phyloP scores from a whole-genome alignment of 2,329 filamentous ascomycete genomes.

The Apiospora phragmitis region DNA sequence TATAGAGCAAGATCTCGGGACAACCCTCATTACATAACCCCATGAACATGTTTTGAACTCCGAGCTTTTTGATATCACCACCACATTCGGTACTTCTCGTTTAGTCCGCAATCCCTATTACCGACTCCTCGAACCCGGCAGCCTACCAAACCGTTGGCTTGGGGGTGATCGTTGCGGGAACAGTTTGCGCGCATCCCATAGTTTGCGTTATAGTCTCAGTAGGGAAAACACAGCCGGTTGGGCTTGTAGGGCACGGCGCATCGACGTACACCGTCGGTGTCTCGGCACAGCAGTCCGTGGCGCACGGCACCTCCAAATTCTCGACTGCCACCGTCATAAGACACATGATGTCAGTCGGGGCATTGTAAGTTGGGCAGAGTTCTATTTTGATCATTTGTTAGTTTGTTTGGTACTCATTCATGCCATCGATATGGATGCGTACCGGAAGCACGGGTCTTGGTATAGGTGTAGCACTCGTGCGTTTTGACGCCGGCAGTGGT shows the following conservation, averaged over 20 bases:
- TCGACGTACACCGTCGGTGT: constrained; percentile 31
- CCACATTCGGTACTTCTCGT: background rate
- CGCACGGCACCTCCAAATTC: constrained; percentile 36
- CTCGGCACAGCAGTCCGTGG: constrained; percentile 38
- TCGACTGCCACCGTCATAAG: constrained; percentile 32
- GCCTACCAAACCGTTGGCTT: constrained; percentile 17
- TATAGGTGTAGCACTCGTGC: constrained; percentile 3
- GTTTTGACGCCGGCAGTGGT: background rate
- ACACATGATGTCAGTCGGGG: constrained; percentile 25
- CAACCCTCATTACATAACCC: constrained; percentile 3
- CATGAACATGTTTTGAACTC: constrained; percentile 12
- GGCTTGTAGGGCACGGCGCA: constrained; percentile 26
- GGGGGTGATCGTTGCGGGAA: constrained; percentile 10
- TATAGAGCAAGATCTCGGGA: background rate
- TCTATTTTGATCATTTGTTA: constrained; percentile 16
- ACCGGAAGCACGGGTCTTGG: background rate
- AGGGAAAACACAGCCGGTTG: constrained; percentile 25
- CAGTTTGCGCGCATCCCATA: constrained; percentile 24
- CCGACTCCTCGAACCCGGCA: background rate
- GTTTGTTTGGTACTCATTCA: background rate
- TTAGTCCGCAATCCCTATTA: background rate
- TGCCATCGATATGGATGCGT: background rate
- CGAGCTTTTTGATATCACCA: background rate
- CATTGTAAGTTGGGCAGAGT: constrained; percentile 26
- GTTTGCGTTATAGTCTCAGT: constrained; percentile 30